Evolutionary conservation across 176 grass and related monocot species (phyloP).

Genomic region (sorghum (Sorghum bicolor)): DNA sequence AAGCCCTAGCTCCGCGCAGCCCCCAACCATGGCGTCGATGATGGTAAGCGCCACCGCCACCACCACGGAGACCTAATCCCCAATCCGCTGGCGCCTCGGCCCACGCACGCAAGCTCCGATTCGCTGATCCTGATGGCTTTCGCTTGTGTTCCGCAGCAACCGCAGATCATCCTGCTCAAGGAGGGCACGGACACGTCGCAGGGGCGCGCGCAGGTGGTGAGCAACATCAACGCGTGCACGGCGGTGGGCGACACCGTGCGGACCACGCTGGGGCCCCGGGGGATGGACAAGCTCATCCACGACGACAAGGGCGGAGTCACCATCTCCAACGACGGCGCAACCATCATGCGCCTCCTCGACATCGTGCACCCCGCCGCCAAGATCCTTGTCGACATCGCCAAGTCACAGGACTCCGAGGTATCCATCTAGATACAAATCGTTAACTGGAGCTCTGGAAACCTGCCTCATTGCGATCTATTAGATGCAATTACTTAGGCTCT

Average conservation of each 20-base stretch:
- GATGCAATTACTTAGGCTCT: conserved; percentile 21
- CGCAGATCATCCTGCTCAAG: conserved; percentile 98
- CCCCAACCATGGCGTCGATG: conserved; percentile 49
- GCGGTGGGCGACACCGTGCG: conserved; percentile 80
- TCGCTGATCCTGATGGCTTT: neutral
- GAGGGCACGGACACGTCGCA: conserved; percentile 97
- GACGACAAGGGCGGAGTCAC: conserved; percentile 89
- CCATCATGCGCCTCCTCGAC: conserved; percentile 93
- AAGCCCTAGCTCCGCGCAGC: conserved; percentile 24
- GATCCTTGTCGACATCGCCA: conserved; percentile 86
- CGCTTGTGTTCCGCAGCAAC: conserved; percentile 54
- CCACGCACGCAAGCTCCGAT: neutral
- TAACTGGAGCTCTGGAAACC: neutral
- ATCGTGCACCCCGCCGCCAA: conserved; percentile 88
- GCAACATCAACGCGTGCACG: conserved; percentile 95
- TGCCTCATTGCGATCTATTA: neutral
- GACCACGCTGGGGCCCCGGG: conserved; percentile 79
- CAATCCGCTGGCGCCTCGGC: neutral
- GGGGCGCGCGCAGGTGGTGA: conserved; percentile 79
- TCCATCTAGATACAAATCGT: neutral
- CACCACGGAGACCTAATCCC: neutral
- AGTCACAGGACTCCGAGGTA: conserved; percentile 95
- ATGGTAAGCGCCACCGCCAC: conserved; percentile 13
- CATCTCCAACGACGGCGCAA: conserved; percentile 96
- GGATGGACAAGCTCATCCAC: conserved; percentile 98